A percentile compares a stretch with the other conserved stretches of the same genome.
Conservation (phyloP, 1,139 yeast genomes). For the Candida buenavistaensis region DNA sequence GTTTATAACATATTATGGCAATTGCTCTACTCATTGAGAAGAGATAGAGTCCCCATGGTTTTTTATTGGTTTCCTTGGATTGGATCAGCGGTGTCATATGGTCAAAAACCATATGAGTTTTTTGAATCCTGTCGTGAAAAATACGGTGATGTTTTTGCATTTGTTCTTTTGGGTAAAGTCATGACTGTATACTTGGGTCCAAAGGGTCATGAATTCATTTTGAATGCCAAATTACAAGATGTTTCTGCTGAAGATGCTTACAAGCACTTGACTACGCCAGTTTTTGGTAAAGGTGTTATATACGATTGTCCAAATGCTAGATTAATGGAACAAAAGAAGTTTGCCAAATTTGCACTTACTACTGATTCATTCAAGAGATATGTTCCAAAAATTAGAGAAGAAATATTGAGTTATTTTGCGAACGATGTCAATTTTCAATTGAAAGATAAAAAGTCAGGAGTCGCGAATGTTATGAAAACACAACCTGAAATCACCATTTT, state of each 20-base stretch:
- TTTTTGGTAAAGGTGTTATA: conserved; percentile 94
- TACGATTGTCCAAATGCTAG: conserved; percentile 94
- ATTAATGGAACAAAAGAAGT: conserved; percentile 97
- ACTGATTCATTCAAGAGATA: conserved; percentile 79
- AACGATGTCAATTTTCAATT: conserved; percentile 46
- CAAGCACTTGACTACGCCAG: conserved; percentile 93
- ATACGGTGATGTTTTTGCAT: conserved; percentile 91
- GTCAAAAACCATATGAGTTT: conserved; percentile 90
- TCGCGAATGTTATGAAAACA: conserved; percentile 70
- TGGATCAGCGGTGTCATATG: conserved; percentile 86
- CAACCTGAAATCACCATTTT: conserved; percentile 96
- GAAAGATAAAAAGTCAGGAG: conserved; percentile 44
- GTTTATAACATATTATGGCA: conserved; percentile 71
- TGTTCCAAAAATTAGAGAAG: conserved; percentile 87
- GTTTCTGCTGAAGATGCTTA: conserved; percentile 97
- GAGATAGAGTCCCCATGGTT: conserved; percentile 83
- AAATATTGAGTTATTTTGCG: conserved; percentile 64
- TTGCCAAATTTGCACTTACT: conserved; percentile 87
- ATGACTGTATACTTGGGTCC: conserved; percentile 98
- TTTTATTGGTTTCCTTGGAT: conserved; percentile 95
- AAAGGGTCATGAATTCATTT: conserved; percentile 94
- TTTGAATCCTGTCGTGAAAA: conserved; percentile 74
- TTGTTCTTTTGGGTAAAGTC: conserved; percentile 81
- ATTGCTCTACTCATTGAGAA: conserved; percentile 66
- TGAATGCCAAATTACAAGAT: conserved; percentile 85